Evolutionary conservation across 78 protist genomes (phyloP).

Genomic region (Dictyostelium capitatum): DNA sequence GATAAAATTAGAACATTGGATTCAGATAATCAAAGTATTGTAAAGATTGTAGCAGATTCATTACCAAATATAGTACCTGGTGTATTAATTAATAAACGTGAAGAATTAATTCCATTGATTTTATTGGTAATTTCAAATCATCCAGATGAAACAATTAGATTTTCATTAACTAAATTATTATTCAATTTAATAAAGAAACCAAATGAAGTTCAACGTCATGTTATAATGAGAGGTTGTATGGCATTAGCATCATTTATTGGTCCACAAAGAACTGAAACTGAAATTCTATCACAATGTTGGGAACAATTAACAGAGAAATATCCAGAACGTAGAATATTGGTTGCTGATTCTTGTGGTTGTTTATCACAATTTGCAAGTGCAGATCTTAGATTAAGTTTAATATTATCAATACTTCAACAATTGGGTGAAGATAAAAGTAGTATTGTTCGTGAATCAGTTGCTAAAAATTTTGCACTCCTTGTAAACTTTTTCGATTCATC

Average conservation of each 20-base stretch:
- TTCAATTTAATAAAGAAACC: conserved; percentile 85
- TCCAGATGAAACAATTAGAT: conserved; percentile 77
- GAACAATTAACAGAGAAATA: conserved; percentile 66
- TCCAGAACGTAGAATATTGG: conserved; percentile 77
- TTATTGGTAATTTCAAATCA: conserved; percentile 58
- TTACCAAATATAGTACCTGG: conserved; percentile 83
- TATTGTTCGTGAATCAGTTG: conserved; percentile 49
- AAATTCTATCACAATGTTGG: conserved; percentile 76
- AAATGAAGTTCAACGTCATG: conserved; percentile 79
- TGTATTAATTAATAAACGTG: conserved; percentile 72
- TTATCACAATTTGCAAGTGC: conserved; percentile 78
- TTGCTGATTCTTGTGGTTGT: conserved; percentile 82
- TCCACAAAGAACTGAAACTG: conserved; percentile 74
- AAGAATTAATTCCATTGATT: conserved; percentile 81
- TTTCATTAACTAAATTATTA: conserved; percentile 64
- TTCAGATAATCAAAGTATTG: conserved; percentile 46
- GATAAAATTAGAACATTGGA: conserved; percentile 42
- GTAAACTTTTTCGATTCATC: conserved; percentile 58
- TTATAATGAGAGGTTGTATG: conserved; percentile 80
- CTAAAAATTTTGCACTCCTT: conserved; percentile 65
- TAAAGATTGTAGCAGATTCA: conserved; percentile 52
- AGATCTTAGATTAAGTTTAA: conserved; percentile 59
- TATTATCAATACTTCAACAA: conserved; percentile 79
- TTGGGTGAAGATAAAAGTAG: conserved; percentile 64
- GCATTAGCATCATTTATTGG: conserved; percentile 80